Percentiles rank a stretch among this genome's conserved stretches.
These are phyloP conservation scores for Biscogniauxia mediterranea DNA, from an alignment of 2,329 filamentous ascomycete genomes.

Conservation along the genomic window DNA sequence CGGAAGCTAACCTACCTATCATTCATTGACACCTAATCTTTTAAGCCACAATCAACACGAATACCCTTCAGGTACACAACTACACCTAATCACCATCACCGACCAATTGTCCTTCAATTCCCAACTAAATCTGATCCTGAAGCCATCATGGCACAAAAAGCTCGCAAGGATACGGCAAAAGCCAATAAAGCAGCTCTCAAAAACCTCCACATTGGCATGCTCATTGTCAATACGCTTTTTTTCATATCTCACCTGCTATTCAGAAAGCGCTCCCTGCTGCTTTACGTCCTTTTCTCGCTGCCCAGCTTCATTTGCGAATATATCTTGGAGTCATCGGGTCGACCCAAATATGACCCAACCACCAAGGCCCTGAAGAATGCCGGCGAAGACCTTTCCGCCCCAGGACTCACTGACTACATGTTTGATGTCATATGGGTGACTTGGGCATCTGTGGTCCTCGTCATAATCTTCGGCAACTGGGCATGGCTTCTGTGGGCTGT, in stretches of 20 bases:
- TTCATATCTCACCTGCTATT: conserved; percentile 69
- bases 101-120: neutral
- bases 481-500: conserved; percentile 58
- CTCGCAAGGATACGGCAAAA: conserved; percentile 67
- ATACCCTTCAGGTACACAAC: no score
- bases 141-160: conserved; percentile 58
- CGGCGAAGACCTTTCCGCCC: conserved; percentile 84
- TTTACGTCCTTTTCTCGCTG: conserved; percentile 70
- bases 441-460: conserved; percentile 73
- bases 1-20: no score
- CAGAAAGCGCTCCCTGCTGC: conserved; percentile 59
- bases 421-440: conserved; percentile 97
- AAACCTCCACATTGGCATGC: conserved; percentile 76
- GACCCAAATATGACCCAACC: conserved; percentile 67
- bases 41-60: no score
- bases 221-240: conserved; percentile 71
- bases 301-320: conserved; percentile 80
- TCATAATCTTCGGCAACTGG: conserved; percentile 76
- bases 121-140: neutral
- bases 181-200: conserved; percentile 76
- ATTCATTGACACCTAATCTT: no score
- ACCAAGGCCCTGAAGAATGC: conserved; percentile 68
- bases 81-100: no score
- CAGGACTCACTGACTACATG: conserved; percentile 94
- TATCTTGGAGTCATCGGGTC: conserved; percentile 79